phyloP scores from a whole-genome alignment of 2,329 filamentous ascomycete species.

The Colletotrichum agaves region DNA sequence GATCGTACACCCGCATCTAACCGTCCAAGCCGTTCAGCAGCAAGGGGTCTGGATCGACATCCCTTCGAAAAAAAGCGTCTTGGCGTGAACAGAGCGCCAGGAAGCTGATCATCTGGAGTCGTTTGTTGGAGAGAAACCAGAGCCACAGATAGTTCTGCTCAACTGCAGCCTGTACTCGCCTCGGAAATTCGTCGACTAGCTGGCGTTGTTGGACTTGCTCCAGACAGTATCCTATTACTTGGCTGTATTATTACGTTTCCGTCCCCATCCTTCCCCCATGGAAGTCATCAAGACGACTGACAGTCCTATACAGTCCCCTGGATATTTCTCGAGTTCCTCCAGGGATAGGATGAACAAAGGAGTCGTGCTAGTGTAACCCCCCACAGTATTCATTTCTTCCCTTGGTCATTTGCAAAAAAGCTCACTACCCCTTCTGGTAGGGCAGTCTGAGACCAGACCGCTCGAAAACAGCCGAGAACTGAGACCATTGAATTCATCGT shows the following conservation, averaged over 20 bases:
- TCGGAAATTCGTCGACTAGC: too few species aligned
- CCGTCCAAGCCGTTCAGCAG: slow-evolving; percentile 3
- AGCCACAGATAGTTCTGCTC: neutral
- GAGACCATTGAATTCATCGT: slow-evolving; percentile 20
- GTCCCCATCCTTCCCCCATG: neutral
- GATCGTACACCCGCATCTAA: neutral
- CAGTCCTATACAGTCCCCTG: neutral
- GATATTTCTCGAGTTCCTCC: neutral
- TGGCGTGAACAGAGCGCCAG: slow-evolving; percentile 7
- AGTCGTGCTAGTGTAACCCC: slow-evolving; percentile 7
- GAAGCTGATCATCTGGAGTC: neutral
- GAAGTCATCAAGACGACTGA: slow-evolving; percentile 6
- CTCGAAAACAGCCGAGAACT: slow-evolving; percentile 30
- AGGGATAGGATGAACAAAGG: slow-evolving; percentile 21
- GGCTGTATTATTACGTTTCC: too few species aligned
- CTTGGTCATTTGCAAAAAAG: neutral
- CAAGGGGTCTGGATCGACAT: slow-evolving; percentile 25
- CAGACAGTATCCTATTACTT: too few species aligned
- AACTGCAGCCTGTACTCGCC: too few species aligned
- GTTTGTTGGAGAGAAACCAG: neutral
- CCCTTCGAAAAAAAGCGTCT: slow-evolving; percentile 16
- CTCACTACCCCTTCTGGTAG: slow-evolving; percentile 9
- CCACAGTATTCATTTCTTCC: neutral
- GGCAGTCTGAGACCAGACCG: neutral
- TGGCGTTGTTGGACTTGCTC: too few species aligned